Conservation (phyloP, 2,329 filamentous ascomycete species). For the Xenosphaeropsis pyriputrescens region DNA sequence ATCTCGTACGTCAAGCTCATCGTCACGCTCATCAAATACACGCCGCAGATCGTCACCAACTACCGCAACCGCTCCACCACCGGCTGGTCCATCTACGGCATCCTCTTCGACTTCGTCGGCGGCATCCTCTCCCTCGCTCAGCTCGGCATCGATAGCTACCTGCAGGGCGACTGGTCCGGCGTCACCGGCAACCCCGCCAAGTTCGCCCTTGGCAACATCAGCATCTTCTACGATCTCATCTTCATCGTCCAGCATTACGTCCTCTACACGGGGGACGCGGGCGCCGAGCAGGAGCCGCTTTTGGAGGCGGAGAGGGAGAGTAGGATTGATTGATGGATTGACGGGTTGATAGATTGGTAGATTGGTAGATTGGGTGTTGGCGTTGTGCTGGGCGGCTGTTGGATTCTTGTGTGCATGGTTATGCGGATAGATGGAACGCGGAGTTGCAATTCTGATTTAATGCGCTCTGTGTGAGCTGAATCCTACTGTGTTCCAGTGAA, state of each 20-base stretch:
- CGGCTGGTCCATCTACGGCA: slow-evolving; percentile 78
- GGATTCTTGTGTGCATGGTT: no score
- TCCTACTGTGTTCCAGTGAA: no score
- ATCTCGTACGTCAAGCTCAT: slow-evolving; percentile 81
- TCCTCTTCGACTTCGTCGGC: slow-evolving; percentile 71
- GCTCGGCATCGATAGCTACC: slow-evolving; percentile 68
- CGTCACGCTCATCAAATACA: slow-evolving; percentile 84
- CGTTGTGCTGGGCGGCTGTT: no score
- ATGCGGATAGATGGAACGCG: no score
- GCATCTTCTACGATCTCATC: slow-evolving; percentile 70
- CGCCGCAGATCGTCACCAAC: slow-evolving; percentile 74
- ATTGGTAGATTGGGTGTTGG: no score
- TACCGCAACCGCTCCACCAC: slow-evolving; percentile 70
- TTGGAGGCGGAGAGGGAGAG: slow-evolving; percentile 5
- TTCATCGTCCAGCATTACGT: slow-evolving; percentile 86
- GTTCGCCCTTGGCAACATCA: slow-evolving; percentile 72
- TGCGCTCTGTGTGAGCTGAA: no score
- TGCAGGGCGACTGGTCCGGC: slow-evolving; percentile 80
- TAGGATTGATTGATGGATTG: no score
- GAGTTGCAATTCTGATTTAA: no score
- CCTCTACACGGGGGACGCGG: slow-evolving; percentile 38
- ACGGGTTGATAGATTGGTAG: no score
- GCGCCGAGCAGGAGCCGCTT: not conserved
- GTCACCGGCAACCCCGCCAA: slow-evolving; percentile 88
- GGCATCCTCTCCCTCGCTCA: slow-evolving; percentile 72